Percentiles rank a stretch among this genome's conserved stretches.
phyloP scores from a whole-genome alignment of 2,329 filamentous ascomycete species.

The Cercospora sp. region DNA sequence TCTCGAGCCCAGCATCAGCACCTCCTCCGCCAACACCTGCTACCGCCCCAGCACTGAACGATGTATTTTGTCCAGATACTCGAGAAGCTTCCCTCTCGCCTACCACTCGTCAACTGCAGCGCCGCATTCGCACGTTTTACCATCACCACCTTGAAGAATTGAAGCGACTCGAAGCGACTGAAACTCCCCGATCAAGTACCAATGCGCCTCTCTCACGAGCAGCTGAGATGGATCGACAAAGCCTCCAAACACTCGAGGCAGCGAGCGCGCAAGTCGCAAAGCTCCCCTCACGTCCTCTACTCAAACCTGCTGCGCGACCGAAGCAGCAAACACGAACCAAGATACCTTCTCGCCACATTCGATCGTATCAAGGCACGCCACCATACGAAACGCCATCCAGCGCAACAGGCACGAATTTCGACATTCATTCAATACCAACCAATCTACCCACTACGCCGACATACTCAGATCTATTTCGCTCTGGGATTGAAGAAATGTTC shows the following conservation, averaged over 20 bases:
- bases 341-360: not conserved
- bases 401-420: not conserved
- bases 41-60: not conserved
- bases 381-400: not conserved
- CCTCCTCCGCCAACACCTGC: not conserved
- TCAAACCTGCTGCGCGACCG: not conserved
- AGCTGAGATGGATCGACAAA: not conserved
- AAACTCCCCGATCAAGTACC: not conserved
- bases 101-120: not conserved
- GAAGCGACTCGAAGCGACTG: not conserved
- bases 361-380: not conserved
- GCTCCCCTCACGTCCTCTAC: not conserved
- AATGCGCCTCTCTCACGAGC: not conserved
- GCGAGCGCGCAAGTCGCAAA: not conserved
- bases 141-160: not conserved
- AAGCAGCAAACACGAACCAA: not conserved
- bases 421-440: not conserved
- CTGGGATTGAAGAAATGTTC: not conserved
- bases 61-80: not conserved
- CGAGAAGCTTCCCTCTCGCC: slow-evolving; percentile 4
- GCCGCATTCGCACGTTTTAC: not conserved
- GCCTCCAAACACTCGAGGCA: not conserved
- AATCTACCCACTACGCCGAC: not conserved
- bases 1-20: not conserved
- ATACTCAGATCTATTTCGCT: slow-evolving; percentile 2